A percentile compares a stretch with the other conserved stretches of the same genome.
phyloP scores from a whole-genome alignment of 2,329 filamentous ascomycete genomes.

The Botrytis byssoidea region DNA sequence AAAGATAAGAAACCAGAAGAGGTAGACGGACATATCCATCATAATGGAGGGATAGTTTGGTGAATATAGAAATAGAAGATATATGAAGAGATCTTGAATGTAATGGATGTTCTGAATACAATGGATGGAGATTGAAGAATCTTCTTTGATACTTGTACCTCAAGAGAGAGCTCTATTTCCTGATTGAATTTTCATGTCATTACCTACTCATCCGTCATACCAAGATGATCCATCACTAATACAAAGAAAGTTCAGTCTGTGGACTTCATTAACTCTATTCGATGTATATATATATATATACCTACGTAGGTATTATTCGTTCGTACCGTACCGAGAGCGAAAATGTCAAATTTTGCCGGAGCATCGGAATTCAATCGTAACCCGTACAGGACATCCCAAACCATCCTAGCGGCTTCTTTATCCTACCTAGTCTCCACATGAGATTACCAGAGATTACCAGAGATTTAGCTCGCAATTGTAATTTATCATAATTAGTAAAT shows the following conservation, averaged over 20 bases:
- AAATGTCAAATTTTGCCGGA: neutral
- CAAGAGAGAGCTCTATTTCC: neutral
- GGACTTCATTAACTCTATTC: neutral
- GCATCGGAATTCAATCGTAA: neutral
- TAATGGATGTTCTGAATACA: neutral
- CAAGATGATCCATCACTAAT: neutral
- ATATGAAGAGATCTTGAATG: neutral
- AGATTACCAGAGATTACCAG: neutral
- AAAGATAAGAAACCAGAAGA: slow-evolving; percentile 8
- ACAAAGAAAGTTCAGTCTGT: slow-evolving; percentile 2
- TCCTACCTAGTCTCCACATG: neutral
- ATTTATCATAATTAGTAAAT: neutral
- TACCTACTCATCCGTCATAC: neutral
- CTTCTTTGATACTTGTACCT: neutral
- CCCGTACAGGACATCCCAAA: neutral
- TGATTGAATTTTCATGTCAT: neutral
- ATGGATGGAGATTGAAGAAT: neutral
- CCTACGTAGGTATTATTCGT: neutral
- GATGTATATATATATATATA: neutral
- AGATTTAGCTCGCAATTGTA: neutral
- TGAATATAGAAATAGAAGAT: neutral
- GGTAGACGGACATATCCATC: neutral
- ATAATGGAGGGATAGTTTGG: neutral
- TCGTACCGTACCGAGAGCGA: neutral
- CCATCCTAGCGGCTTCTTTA: neutral